These are phyloP conservation scores for Backusella morwellensis DNA, from an alignment of 192 early-diverging fungal genomes.

Conservation along the genomic window DNA sequence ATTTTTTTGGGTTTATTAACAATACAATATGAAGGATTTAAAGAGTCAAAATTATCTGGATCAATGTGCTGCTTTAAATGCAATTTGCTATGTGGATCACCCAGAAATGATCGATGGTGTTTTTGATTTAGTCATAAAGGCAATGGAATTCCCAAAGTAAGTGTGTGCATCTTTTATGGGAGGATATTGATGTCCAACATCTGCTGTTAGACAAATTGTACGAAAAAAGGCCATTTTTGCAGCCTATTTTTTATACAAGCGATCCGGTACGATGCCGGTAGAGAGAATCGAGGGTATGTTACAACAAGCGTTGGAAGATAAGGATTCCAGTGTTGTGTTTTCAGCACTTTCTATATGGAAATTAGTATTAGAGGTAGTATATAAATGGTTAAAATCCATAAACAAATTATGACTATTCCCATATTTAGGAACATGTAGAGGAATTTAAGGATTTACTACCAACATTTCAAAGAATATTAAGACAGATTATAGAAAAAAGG, in stretches of 20 bases:
- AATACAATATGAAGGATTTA: slow-evolving; percentile 39
- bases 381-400: too few relatives aligned
- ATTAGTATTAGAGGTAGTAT: slow-evolving; percentile 7
- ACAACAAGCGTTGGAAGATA: slow-evolving; percentile 38
- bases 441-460: slow-evolving; percentile 39
- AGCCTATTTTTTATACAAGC: slow-evolving; percentile 38
- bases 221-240: slow-evolving; percentile 50
- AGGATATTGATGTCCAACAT: background rate
- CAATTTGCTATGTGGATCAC: slow-evolving; percentile 46
- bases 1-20: background rate
- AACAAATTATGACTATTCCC: background rate
- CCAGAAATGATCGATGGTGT: slow-evolving; percentile 41
- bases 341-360: slow-evolving; percentile 42
- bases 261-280: slow-evolving; percentile 26
- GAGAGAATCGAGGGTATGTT: slow-evolving; percentile 38
- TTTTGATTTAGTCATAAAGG: slow-evolving; percentile 37
- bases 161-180: background rate
- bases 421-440: slow-evolving; percentile 27
- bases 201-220: slow-evolving; percentile 39
- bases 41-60: slow-evolving; percentile 52
- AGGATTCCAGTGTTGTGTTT: slow-evolving; percentile 48
- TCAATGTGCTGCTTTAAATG: slow-evolving; percentile 46
- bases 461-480: slow-evolving; percentile 34
- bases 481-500: slow-evolving; percentile 47
- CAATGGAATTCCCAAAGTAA: slow-evolving; percentile 46